These are phyloP conservation scores for Lactuca sativa DNA, from an alignment of 129 eudicot species.

Conservation along the genomic window DNA sequence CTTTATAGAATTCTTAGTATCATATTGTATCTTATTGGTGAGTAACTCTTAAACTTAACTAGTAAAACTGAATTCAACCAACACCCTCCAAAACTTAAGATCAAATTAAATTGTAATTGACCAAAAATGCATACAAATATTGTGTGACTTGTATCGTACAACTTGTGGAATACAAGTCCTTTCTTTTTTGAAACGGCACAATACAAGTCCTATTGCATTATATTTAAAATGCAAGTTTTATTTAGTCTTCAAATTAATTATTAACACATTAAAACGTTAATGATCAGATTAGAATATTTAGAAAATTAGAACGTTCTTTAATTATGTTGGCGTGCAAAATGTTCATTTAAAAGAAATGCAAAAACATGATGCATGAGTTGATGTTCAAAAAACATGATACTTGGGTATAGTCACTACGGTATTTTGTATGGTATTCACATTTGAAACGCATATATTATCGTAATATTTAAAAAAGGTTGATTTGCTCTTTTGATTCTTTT, in stretches of 20 bases:
- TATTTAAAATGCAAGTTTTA: too few relatives aligned
- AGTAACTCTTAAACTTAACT: too few relatives aligned
- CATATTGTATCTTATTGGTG: too few relatives aligned
- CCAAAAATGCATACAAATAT: neutral
- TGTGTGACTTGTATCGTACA: neutral
- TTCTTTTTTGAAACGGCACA: too few relatives aligned
- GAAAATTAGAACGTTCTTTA: neutral
- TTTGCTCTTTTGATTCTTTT: neutral
- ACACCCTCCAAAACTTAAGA: neutral
- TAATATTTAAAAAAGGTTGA: neutral
- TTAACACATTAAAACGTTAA: neutral
- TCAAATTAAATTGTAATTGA: neutral
- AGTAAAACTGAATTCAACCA: too few relatives aligned
- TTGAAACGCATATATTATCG: neutral
- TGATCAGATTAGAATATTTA: neutral
- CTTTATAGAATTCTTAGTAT: too few relatives aligned
- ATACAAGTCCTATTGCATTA: neutral
- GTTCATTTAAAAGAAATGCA: neutral
- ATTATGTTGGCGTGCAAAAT: neutral
- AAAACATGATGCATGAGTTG: neutral
- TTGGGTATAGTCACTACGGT: neutral
- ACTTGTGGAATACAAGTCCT: neutral
- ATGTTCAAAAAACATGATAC: neutral
- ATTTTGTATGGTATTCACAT: neutral
- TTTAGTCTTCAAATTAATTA: neutral